Base-by-base conservation (phyloP, 2,329 filamentous ascomycete species). In the Chrysoporthe cubensis region DNA sequence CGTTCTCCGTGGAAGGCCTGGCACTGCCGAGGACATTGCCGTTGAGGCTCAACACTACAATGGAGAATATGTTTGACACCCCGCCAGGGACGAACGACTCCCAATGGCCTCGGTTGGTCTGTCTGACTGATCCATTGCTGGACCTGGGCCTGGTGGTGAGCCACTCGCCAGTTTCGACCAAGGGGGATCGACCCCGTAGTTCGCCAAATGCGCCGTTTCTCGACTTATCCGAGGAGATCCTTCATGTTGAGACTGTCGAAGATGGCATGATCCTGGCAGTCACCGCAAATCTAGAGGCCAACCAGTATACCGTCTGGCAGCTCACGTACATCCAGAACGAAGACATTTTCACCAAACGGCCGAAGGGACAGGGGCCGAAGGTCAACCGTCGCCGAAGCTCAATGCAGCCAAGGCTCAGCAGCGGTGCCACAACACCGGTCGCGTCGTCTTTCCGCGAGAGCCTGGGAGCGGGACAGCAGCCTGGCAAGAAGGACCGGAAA, bases 141-240 rank as follows among this genome's bases (percentile, higher is more conserved):
- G 94, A 97, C 73, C 85, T 97, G 74, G 95, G 94, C 1, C 81
- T 97, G 56, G 88, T 97, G 21, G 91, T 96, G 18, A 87, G 87
- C 5, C 82, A 85, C 61, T 79, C 84, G 1, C 83, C 87, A 21
- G 79, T 80, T 52, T 73, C 75, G 32, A 65, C 67, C 50, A 74
- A 82, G 71, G 72, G 74, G 16, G 78, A 76, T 64, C 74, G 72
- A 14, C 74, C 87, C 71, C 80, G 77, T 52, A 77, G 74, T 13
- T 75, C 78, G 9, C 75, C 78, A 3, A 81, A 76, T n/a, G 83
- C 82, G 11, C 79, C 82, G 13, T 87, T 93, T 26, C 84, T 97
- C 46, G 89, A 94, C 72, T 85, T 89, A 16, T 86, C 89, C 1
- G 95, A 97, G 75, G 91, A 96, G 75, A 89, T 97, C 62, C 79